These are phyloP conservation scores for Allium cepa DNA, from an alignment of 106 monocot species.

Conservation along the genomic window DNA sequence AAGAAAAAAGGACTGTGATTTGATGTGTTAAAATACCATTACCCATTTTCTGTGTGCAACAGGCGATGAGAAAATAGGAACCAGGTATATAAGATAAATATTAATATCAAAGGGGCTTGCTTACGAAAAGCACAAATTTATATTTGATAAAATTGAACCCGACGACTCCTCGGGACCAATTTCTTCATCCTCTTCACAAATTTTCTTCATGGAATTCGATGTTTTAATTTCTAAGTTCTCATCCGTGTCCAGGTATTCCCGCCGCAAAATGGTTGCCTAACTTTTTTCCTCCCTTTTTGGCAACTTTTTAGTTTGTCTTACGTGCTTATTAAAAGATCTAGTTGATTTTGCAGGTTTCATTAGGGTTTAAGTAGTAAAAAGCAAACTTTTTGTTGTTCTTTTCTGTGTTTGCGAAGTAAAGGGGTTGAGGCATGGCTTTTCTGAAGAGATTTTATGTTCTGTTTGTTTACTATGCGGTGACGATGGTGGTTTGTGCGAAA, in stretches of 20 bases:
- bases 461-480: background rate
- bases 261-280: background rate
- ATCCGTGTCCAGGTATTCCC: background rate
- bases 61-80: too few relatives aligned
- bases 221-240: background rate
- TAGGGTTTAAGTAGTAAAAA: background rate
- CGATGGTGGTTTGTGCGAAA: slow-evolving; percentile 3
- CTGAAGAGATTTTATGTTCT: background rate
- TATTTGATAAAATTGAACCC: background rate
- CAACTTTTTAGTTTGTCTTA: background rate
- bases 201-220: background rate
- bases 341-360: background rate
- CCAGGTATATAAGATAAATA: too few relatives aligned
- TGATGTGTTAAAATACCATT: too few relatives aligned
- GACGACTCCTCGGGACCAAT: background rate
- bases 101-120: too few relatives aligned
- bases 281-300: too few relatives aligned
- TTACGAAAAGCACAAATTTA: too few relatives aligned
- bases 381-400: background rate
- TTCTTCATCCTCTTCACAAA: background rate
- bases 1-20: too few relatives aligned
- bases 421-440: background rate
- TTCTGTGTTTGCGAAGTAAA: background rate
- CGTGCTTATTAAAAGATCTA: background rate
- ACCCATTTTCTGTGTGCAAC: too few relatives aligned